These are phyloP conservation scores for Phytomonas sp. DNA, from an alignment of 208 protist species.

Conservation along the genomic window DNA sequence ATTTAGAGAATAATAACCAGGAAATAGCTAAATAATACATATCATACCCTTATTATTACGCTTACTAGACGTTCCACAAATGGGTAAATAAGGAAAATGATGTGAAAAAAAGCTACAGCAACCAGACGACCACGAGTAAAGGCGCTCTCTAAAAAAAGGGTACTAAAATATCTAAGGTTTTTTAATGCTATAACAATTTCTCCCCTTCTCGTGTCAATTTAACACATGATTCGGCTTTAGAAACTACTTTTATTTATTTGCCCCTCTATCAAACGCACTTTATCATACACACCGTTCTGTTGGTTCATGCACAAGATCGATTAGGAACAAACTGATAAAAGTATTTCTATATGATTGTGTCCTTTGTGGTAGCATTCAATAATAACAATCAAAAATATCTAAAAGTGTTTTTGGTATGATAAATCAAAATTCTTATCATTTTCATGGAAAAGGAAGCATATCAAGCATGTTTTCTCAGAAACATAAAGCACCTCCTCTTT, in stretches of 20 bases:
- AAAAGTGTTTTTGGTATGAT: background rate
- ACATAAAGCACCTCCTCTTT: background rate
- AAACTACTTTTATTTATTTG: background rate
- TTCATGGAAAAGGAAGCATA: background rate
- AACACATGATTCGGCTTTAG: background rate
- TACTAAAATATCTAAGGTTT: background rate
- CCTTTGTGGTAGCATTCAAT: background rate
- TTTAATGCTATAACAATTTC: background rate
- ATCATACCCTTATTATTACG: background rate
- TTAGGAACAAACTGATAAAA: background rate
- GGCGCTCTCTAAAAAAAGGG: background rate
- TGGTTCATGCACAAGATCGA: background rate
- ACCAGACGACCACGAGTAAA: background rate
- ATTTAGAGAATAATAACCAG: background rate
- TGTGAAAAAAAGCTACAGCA: background rate
- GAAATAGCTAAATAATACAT: background rate
- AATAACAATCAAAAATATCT: background rate
- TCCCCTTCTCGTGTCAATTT: background rate
- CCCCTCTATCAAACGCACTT: background rate
- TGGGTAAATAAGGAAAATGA: background rate
- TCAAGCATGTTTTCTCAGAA: background rate
- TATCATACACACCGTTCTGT: background rate
- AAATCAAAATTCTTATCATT: background rate
- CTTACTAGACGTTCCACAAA: background rate
- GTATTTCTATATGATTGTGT: background rate